Evolutionary conservation across 768 basidiomycete genomes (phyloP).

Genomic region (Lactarius akahatsu): DNA sequence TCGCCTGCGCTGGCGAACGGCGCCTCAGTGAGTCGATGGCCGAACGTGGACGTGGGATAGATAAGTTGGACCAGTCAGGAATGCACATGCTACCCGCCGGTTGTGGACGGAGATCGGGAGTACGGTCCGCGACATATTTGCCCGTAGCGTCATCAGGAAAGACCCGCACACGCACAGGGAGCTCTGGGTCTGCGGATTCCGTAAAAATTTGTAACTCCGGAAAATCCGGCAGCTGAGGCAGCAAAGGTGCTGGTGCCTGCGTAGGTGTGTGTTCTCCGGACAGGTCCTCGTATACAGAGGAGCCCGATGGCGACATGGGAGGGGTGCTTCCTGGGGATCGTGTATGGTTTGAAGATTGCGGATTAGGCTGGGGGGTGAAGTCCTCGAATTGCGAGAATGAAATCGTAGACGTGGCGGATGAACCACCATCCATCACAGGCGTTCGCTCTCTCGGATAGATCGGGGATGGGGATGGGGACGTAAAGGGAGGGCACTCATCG

Average conservation of each 20-base stretch:
- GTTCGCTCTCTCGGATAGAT: slow-evolving; percentile 66
- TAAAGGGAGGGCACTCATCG: slow-evolving; percentile 45
- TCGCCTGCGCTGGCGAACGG: too few relatives aligned
- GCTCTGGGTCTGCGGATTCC: too few relatives aligned
- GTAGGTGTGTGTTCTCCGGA: not conserved
- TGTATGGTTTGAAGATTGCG: slow-evolving; percentile 17
- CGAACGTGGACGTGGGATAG: too few relatives aligned
- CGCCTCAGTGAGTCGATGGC: too few relatives aligned
- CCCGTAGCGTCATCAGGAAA: too few relatives aligned
- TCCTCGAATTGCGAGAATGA: slow-evolving; percentile 50
- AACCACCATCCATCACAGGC: slow-evolving; percentile 61
- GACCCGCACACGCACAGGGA: too few relatives aligned
- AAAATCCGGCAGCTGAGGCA: not conserved
- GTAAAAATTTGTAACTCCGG: too few relatives aligned
- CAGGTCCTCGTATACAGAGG: not conserved
- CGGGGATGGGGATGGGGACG: slow-evolving; percentile 57
- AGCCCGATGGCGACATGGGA: slow-evolving; percentile 14
- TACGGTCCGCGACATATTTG: too few relatives aligned
- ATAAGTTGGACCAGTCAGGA: too few relatives aligned
- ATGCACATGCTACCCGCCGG: too few relatives aligned
- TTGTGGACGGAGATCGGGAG: too few relatives aligned
- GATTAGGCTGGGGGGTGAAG: slow-evolving; percentile 68
- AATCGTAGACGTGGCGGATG: slow-evolving; percentile 62
- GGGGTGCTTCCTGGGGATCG: slow-evolving; percentile 57
- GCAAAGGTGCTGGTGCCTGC: not conserved